Base-by-base conservation (phyloP, 257 asterid species). In the Craterostigma plantagineum region DNA sequence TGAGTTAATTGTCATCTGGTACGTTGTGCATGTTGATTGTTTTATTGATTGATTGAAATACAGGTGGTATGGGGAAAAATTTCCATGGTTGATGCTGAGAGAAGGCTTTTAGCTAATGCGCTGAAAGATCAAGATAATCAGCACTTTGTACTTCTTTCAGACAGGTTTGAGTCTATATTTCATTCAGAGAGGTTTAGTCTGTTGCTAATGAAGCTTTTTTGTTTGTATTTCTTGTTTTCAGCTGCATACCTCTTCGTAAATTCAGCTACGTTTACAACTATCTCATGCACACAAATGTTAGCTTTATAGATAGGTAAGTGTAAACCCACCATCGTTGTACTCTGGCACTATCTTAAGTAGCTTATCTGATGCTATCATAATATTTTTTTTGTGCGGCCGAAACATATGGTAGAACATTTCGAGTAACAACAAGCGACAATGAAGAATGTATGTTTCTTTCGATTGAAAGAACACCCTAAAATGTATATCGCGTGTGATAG, bases 81-180 rank as follows among this genome's bases (percentile, higher is more conserved):
- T 54, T 90, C 99, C 16, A 90, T 90, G 99, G 92, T 90, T 53
- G 96, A 90, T 65, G 99, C 96, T 56, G 99, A 90, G 69, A 84
- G 70, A 60, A 73, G 99, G 43, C 96, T 90, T 56, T 57, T 90
- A 58, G 92, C 63, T 14, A 59, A 77, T 64, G 94, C 99, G 2
- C 92, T 90, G 16, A 64, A 63, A 47, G 99, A 90, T 62, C 69
- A 79, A 45, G 87, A 74, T 53, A 90, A 90, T 55, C 83, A 67
- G 60, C 94, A 90, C 45, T 90, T 90, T 54, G 80, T 90, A 23
- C 73, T 90, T 46, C 92, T 90, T 46, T 90, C 99, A 15, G 99
- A 90, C 74, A 90, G 96, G 99, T 80, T 66, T 42, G 55, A 23
- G 30, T 23, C 30, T 23, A 2, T 23, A 23, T 23, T 23, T 23